phyloP scores from a whole-genome alignment of 1,139 yeast genomes.

The Yamadazyma diddensiae region DNA sequence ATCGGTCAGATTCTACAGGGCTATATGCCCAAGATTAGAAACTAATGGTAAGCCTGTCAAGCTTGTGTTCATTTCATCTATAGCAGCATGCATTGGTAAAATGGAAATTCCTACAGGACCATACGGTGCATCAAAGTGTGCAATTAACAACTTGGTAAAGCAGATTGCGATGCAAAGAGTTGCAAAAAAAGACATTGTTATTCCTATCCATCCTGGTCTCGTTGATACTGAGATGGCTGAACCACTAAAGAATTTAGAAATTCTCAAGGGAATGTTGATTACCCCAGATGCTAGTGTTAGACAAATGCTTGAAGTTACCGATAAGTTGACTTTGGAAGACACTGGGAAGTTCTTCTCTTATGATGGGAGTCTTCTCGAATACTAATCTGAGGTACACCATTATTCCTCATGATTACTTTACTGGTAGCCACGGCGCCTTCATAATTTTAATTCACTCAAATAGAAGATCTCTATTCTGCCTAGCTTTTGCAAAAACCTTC shows the following conservation, averaged over 20 bases:
- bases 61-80: slow-evolving; percentile 22
- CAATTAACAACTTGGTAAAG: slow-evolving; percentile 18
- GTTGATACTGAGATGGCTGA: slow-evolving; percentile 1
- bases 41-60: slow-evolving; percentile 18
- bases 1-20: slow-evolving; percentile 25
- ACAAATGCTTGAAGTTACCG: background rate
- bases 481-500: no score
- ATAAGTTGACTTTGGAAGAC: slow-evolving; percentile 2
- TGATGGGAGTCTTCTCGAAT: slow-evolving; percentile 3
- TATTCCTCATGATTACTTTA: background rate
- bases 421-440: background rate
- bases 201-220: slow-evolving; percentile 16
- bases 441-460: background rate
- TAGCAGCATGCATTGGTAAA: slow-evolving; percentile 20
- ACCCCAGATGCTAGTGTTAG: slow-evolving; percentile 2
- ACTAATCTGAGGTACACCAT: background rate
- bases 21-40: slow-evolving; percentile 22
- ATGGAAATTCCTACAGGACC: slow-evolving; percentile 15
- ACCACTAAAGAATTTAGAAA: background rate
- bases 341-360: slow-evolving; percentile 2
- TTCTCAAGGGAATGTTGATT: background rate
- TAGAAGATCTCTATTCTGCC: background rate
- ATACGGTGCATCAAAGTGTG: slow-evolving; percentile 30
- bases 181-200: slow-evolving; percentile 45
- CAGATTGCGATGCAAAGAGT: slow-evolving; percentile 14